Evolutionary conservation across 2,329 filamentous ascomycete species (phyloP), one percentile per base, ranked within the genome.

Genomic region (Pseudogymnoascus destructans): DNA sequence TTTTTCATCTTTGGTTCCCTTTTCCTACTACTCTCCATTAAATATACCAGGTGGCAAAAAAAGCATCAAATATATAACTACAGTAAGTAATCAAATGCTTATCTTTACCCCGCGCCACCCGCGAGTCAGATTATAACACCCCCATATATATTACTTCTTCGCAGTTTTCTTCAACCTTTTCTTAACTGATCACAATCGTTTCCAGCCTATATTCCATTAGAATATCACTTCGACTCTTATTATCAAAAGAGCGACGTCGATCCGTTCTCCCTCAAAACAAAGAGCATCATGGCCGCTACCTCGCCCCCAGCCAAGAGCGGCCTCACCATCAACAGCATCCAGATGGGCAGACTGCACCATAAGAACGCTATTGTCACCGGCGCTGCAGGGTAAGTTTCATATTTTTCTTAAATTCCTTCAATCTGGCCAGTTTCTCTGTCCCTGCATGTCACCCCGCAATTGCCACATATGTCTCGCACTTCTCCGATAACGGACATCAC

Each of bases 331-430:
- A 70, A 70, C 62, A 67, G 67, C 59, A 59, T 70, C 56, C 63
- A 62, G n/a, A 68, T 70, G 65, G 69, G 68, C 59, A 66, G 68
- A 62, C 59, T 70, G 30, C 61, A 64, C 62, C 68, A 68, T 36
- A 71, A 70, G 61, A 72, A 73, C 60, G 68, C 70, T 5, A 68
- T 87, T 66, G 76, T 87, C 67, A 87, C 84, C 35, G 84, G 84
- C 65, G 84, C 82, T 63, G 84, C 81, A 66, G 82, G 84, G 83
- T 86, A 75, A 70, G 77, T 72, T 6, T 27, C 60, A 33, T 46
- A 11, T 40, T 8, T 10, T 15, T 40, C n/a, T 35, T 54, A 27
- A 36, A 33, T 60, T 61, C 38, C 23, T 52, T 59, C 42, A 49
- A 35, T 42, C 10, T 13, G 57, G 32, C 35, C 25, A 15, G 8